Percentiles rank a stretch among this genome's conserved stretches.
Conservation (phyloP, 352 stramenopile species). For the Globisporangium cederbergense region DNA sequence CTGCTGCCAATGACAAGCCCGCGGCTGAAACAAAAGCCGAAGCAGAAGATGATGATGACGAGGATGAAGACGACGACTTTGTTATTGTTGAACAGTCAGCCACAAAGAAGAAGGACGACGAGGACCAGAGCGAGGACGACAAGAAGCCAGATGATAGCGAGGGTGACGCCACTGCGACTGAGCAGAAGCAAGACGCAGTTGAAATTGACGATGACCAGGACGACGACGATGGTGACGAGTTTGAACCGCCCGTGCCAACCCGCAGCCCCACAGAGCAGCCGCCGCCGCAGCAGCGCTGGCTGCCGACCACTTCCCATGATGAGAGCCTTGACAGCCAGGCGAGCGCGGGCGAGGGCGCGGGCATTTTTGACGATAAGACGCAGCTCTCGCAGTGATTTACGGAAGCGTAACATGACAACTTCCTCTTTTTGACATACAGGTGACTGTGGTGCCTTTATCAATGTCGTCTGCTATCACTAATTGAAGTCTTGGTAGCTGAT, state of each 20-base stretch:
- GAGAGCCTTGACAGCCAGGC: conserved; percentile 18
- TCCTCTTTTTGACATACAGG: background rate
- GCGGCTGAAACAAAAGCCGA: background rate
- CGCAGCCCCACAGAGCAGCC: background rate
- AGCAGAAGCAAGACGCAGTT: conserved; percentile 14
- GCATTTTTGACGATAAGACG: conserved; percentile 40
- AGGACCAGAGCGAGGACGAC: background rate
- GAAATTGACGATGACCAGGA: conserved; percentile 19
- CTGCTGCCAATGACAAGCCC: background rate
- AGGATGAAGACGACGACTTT: conserved; percentile 10
- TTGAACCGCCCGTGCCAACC: background rate
- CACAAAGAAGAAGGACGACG: background rate
- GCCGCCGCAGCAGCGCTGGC: conserved; percentile 8
- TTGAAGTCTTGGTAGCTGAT: too few species aligned
- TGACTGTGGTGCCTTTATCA: too few species aligned
- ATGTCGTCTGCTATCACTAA: too few species aligned
- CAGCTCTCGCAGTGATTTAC: conserved; percentile 24
- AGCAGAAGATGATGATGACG: conserved; percentile 5
- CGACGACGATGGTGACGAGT: conserved; percentile 10
- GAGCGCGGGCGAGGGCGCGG: conserved; percentile 22
- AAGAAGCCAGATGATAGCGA: conserved; percentile 6
- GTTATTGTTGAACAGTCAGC: background rate
- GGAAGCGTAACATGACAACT: background rate
- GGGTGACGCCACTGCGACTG: conserved; percentile 13
- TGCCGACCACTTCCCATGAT: conserved; percentile 18